Evolutionary conservation across 2,329 filamentous ascomycete species (phyloP).

Genomic region (Emydomyces testavorans): DNA sequence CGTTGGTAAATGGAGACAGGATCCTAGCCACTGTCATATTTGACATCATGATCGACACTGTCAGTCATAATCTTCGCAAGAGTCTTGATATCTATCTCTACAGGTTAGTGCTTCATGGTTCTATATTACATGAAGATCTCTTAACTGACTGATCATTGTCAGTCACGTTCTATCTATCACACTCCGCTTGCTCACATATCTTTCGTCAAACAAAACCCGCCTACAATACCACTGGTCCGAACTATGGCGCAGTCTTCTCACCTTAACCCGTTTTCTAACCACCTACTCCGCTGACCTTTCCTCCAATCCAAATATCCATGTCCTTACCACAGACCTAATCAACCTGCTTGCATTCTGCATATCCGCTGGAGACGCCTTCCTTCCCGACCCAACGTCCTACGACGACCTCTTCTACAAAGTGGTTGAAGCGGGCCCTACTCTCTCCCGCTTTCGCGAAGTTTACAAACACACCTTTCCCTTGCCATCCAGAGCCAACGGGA

Average conservation of each 20-base stretch:
- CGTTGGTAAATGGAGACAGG: constrained; percentile 59
- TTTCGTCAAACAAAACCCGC: constrained; percentile 70
- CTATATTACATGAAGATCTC: background rate
- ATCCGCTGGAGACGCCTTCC: constrained; percentile 77
- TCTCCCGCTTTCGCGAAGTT: constrained; percentile 68
- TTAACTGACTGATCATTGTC: constrained; percentile 8
- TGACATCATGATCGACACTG: constrained; percentile 77
- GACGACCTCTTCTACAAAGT: constrained; percentile 98
- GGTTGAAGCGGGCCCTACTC: constrained; percentile 75
- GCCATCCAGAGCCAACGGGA: constrained; percentile 5
- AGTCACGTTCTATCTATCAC: constrained; percentile 67
- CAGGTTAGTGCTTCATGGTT: constrained; percentile 40
- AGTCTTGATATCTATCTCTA: constrained; percentile 78
- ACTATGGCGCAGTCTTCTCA: constrained; percentile 78
- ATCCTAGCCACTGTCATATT: constrained; percentile 64
- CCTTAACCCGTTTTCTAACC: constrained; percentile 79
- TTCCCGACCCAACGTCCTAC: constrained; percentile 76
- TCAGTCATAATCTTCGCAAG: constrained; percentile 85
- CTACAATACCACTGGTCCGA: constrained; percentile 90
- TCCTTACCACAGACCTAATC: constrained; percentile 64
- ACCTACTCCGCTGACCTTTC: constrained; percentile 73
- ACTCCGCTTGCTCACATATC: constrained; percentile 68
- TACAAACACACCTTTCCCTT: constrained; percentile 43
- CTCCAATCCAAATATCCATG: constrained; percentile 54
- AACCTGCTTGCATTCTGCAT: constrained; percentile 75